These are phyloP conservation scores for Fusarium sororula DNA, from an alignment of 2,329 filamentous ascomycete species.

Conservation along the genomic window DNA sequence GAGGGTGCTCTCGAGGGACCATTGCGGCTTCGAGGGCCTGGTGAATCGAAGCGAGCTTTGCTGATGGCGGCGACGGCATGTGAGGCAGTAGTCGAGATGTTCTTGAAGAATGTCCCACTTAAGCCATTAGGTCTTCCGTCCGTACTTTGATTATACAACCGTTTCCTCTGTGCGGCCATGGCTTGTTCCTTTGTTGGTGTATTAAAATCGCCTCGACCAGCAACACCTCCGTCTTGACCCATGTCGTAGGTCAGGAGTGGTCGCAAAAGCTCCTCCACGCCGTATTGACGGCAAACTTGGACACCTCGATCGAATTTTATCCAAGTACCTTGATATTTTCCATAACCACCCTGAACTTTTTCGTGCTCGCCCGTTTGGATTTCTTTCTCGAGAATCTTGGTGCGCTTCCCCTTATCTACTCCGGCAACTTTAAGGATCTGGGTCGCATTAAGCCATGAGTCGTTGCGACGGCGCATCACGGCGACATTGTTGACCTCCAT, in stretches of 20 bases:
- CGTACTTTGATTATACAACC: conserved; percentile 78
- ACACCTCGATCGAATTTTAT: conserved; percentile 92
- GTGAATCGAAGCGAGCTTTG: conserved; percentile 93
- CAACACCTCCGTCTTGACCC: conserved; percentile 75
- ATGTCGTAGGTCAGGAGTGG: conserved; percentile 84
- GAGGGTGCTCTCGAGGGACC: conserved; percentile 73
- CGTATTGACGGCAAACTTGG: conserved; percentile 86
- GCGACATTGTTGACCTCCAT: conserved; percentile 95
- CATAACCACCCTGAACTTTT: conserved; percentile 97
- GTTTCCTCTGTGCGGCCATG: conserved; percentile 93
- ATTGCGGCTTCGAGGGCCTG: conserved; percentile 72
- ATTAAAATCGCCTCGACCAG: conserved; percentile 80
- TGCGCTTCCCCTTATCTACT: conserved; percentile 96
- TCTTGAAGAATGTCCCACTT: conserved; percentile 94
- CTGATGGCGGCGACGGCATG: conserved; percentile 95
- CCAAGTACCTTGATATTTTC: conserved; percentile 99
- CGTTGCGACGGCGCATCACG: conserved; percentile 93
- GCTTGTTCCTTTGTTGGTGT: conserved; percentile 99
- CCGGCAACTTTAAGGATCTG: conserved; percentile 98
- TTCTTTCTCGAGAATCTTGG: conserved; percentile 97
- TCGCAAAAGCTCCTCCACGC: conserved; percentile 78
- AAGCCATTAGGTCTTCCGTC: conserved; percentile 74
- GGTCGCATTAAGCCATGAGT: conserved; percentile 97
- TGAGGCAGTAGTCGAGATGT: conserved; percentile 92
- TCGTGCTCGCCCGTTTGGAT: conserved; percentile 96